Evolutionary conservation across 331 rosid species (phyloP).

Genomic region (Malus hybrid): DNA sequence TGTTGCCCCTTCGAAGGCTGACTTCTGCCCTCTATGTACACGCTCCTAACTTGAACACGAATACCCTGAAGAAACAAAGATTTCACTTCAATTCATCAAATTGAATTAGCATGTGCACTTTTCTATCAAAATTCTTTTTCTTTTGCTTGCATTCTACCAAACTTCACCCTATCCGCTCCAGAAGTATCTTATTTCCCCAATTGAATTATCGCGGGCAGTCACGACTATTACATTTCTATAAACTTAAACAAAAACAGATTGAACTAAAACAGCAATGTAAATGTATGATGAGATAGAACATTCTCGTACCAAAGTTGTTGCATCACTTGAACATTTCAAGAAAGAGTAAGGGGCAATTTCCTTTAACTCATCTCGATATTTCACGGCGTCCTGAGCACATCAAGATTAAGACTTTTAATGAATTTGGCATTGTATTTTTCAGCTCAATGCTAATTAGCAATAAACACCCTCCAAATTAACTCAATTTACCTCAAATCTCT

Average conservation of each 20-base stretch:
- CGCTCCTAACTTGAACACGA: conserved; percentile 92
- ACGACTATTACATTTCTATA: neutral
- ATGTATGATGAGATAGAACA: neutral
- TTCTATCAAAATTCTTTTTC: neutral
- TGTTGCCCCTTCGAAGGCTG: conserved; percentile 69
- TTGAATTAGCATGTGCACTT: neutral
- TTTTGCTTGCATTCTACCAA: neutral
- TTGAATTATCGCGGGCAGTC: neutral
- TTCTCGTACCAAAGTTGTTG: conserved; percentile 66
- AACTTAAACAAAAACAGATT: neutral
- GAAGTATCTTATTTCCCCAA: neutral
- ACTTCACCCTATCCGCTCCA: neutral
- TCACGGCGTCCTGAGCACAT: conserved; percentile 71
- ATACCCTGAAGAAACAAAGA: conserved; percentile 53
- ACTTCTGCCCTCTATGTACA: conserved; percentile 86
- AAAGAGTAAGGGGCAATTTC: conserved; percentile 71
- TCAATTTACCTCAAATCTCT: conserved; percentile 64
- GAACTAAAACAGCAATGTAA: neutral
- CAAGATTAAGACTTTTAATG: neutral
- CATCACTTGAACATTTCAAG: conserved; percentile 86
- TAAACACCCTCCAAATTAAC: neutral
- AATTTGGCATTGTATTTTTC: neutral
- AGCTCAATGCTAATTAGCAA: neutral
- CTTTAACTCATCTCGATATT: conserved; percentile 71
- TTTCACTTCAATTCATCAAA: conserved; percentile 4